phyloP scores from a whole-genome alignment of 768 basidiomycete species.

The Suillus alpinus region DNA sequence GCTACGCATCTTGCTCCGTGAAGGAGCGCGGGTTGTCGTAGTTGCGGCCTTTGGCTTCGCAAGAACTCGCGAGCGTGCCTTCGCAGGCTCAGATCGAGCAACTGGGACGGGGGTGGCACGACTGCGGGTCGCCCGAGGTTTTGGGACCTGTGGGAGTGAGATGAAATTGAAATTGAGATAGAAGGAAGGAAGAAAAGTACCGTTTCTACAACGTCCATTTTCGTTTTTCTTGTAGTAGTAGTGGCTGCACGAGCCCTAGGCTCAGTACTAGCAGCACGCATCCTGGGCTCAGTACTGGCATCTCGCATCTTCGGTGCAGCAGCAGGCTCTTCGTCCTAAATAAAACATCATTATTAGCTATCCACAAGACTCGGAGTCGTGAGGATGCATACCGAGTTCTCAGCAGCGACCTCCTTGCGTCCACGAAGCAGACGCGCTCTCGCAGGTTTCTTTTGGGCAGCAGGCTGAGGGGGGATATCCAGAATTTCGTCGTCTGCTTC shows the following conservation, averaged over 20 bases:
- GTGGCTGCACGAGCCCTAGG: not conserved
- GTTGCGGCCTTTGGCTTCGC: constrained; percentile 3
- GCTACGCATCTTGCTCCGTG: not conserved
- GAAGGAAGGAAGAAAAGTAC: not conserved
- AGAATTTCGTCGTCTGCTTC: not conserved
- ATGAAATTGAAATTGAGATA: not conserved
- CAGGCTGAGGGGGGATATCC: not conserved
- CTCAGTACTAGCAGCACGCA: not conserved
- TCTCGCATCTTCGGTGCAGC: not conserved
- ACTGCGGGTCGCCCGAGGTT: not conserved
- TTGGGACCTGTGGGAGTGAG: not conserved
- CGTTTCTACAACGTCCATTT: not conserved
- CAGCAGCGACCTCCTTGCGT: not conserved
- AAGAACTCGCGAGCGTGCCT: constrained; percentile 3
- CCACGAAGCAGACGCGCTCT: not conserved
- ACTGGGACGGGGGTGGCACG: not conserved
- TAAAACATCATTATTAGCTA: not conserved
- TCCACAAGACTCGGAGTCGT: not conserved
- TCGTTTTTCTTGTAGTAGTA: not conserved
- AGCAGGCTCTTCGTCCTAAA: constrained; percentile 8
- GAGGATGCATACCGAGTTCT: not conserved
- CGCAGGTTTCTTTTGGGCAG: not conserved
- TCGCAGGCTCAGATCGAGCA: constrained; percentile 2
- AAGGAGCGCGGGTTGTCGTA: not conserved
- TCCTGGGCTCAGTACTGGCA: not conserved